Conservation (phyloP, 805 yeast genomes). For the Ogataea trehaloabstinens region DNA sequence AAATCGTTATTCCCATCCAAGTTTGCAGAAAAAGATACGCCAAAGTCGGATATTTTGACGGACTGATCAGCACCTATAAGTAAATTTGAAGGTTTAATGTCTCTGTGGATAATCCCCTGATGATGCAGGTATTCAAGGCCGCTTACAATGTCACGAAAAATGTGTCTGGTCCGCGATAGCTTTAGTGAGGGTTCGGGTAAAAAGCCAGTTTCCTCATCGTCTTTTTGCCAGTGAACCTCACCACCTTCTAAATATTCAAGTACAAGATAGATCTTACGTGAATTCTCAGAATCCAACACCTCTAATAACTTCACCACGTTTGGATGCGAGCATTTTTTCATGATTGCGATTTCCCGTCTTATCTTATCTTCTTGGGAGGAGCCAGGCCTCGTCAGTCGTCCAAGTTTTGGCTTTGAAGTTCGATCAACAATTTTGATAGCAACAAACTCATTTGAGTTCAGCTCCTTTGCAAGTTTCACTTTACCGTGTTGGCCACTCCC, state of each 20-base stretch:
- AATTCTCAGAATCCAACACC: slow-evolving; percentile 81
- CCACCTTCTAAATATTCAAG: slow-evolving; percentile 89
- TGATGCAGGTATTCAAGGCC: slow-evolving; percentile 90
- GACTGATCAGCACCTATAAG: slow-evolving; percentile 64
- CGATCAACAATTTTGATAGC: slow-evolving; percentile 93
- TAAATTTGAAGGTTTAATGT: slow-evolving; percentile 92
- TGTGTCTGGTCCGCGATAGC: slow-evolving; percentile 63
- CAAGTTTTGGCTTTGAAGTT: slow-evolving; percentile 53
- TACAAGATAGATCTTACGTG: slow-evolving; percentile 85
- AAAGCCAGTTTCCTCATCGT: slow-evolving; percentile 24
- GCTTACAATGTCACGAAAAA: slow-evolving; percentile 77
- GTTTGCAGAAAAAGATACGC: slow-evolving; percentile 74
- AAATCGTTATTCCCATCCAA: slow-evolving; percentile 57
- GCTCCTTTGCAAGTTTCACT: slow-evolving; percentile 84
- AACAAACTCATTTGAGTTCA: slow-evolving; percentile 61
- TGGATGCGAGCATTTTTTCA: slow-evolving; percentile 89
- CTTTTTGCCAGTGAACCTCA: slow-evolving; percentile 79
- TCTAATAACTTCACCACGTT: slow-evolving; percentile 86
- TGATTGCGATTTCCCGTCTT: slow-evolving; percentile 84
- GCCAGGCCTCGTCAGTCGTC: slow-evolving; percentile 34
- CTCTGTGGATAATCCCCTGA: slow-evolving; percentile 91
- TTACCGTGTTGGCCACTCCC: slow-evolving; percentile 99
- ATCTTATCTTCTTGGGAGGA: slow-evolving; percentile 63
- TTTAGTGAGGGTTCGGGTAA: slow-evolving; percentile 60
- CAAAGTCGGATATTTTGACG: slow-evolving; percentile 95